Conservation (phyloP, 2,329 filamentous ascomycete genomes). For the Colletotrichum filicis region DNA sequence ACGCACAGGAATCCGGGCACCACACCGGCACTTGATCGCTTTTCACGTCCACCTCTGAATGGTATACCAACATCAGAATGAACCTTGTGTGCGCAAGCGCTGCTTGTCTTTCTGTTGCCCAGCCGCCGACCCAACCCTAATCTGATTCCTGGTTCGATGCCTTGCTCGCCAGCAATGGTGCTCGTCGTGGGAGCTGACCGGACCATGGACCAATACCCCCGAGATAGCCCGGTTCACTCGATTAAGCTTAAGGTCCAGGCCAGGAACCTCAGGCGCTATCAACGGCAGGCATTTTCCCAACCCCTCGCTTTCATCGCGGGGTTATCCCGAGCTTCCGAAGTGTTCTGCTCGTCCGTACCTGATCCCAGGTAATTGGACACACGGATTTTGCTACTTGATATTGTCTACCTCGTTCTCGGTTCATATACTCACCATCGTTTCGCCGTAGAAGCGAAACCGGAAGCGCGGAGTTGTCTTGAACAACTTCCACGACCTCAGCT, state of each 20-base stretch:
- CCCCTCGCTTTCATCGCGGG: neutral
- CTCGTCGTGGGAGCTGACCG: neutral
- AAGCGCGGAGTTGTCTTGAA: neutral
- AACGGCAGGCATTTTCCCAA: neutral
- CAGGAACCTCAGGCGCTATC: too few species aligned
- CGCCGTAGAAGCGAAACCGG: neutral
- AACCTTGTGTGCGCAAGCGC: neutral
- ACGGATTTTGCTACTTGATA: neutral
- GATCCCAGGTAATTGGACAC: too few species aligned
- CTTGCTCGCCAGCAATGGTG: neutral
- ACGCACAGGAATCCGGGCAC: slow-evolving; percentile 1
- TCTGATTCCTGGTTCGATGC: neutral
- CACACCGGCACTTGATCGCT: neutral
- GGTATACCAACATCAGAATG: neutral
- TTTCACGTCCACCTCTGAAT: neutral
- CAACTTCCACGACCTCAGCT: neutral
- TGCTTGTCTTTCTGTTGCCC: neutral
- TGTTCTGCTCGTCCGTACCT: neutral
- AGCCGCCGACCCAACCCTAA: slow-evolving; percentile 13
- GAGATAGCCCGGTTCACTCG: neutral
- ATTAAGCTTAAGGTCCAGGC: neutral
- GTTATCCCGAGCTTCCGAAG: neutral
- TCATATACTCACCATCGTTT: neutral
- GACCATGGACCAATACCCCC: neutral
- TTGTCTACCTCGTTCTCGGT: neutral